Evolutionary conservation across 164 flowering plant genomes (phyloP).

Genomic region (Macadamia tetraphylla): DNA sequence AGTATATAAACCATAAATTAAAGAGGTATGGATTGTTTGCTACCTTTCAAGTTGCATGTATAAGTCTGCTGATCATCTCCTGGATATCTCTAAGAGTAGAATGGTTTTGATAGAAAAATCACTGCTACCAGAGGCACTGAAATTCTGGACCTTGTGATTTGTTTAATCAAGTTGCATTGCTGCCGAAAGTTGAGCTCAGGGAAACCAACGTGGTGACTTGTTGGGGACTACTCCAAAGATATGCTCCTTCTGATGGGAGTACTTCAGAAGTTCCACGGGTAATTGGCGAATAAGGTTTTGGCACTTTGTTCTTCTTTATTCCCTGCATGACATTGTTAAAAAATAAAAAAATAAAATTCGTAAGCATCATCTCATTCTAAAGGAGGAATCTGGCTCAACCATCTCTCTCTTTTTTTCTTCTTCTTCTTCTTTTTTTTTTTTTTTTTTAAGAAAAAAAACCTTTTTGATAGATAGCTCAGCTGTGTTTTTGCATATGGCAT

Average conservation of each 20-base stretch:
- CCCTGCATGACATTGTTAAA: slow-evolving; percentile 37
- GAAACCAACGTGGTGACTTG: slow-evolving; percentile 50
- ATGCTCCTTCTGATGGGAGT: slow-evolving; percentile 31
- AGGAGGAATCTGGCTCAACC: too few species aligned
- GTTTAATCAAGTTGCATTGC: slow-evolving; percentile 28
- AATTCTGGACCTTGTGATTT: neutral
- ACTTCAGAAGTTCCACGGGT: slow-evolving; percentile 32
- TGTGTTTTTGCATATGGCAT: too few species aligned
- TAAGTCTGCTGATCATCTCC: neutral
- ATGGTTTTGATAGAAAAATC: neutral
- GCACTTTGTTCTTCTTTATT: slow-evolving; percentile 51
- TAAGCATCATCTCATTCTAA: too few species aligned
- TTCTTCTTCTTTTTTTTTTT: too few species aligned
- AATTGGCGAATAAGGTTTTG: slow-evolving; percentile 79
- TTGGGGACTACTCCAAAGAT: slow-evolving; percentile 47
- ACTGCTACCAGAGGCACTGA: neutral
- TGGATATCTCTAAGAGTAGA: neutral
- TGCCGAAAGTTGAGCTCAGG: slow-evolving; percentile 62
- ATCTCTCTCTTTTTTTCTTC: too few species aligned
- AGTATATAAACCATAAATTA: too few species aligned
- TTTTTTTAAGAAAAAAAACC: too few species aligned
- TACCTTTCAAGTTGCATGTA: neutral
- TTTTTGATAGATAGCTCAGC: too few species aligned
- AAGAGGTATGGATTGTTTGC: too few species aligned
- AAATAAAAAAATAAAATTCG: neutral